These are phyloP conservation scores for Candida sonorensis DNA, from an alignment of 805 yeast species.

Conservation along the genomic window DNA sequence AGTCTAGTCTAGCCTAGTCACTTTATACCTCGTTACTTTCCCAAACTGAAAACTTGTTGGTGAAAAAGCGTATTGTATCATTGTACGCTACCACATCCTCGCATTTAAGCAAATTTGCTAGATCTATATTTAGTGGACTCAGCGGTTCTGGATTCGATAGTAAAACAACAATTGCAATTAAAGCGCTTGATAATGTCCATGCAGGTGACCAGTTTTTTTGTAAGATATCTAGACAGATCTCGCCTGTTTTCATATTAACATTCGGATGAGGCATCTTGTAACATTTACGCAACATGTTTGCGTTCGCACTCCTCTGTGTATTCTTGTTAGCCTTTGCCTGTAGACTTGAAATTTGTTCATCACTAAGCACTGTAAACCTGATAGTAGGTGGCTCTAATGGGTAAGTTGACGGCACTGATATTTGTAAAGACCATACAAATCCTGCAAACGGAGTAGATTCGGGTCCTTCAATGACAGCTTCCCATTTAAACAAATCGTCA, in stretches of 20 bases:
- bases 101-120: slow-evolving; percentile 50
- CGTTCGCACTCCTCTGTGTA: too few relatives aligned
- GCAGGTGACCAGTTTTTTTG: slow-evolving; percentile 66
- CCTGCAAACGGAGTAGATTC: slow-evolving; percentile 42
- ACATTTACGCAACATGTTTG: slow-evolving; percentile 11
- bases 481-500: slow-evolving; percentile 42
- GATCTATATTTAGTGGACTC: slow-evolving; percentile 64
- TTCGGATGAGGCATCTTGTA: slow-evolving; percentile 41
- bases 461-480: slow-evolving; percentile 45
- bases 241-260: slow-evolving; percentile 49
- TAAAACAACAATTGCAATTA: slow-evolving; percentile 52
- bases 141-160: slow-evolving; percentile 63
- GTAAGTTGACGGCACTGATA: slow-evolving; percentile 40
- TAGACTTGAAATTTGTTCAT: slow-evolving; percentile 5
- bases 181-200: slow-evolving; percentile 51
- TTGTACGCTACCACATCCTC: slow-evolving; percentile 39
- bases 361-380: slow-evolving; percentile 28
- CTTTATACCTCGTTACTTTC: too few relatives aligned
- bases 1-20: too few relatives aligned
- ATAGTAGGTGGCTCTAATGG: slow-evolving; percentile 57
- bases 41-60: slow-evolving; percentile 14
- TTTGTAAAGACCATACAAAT: slow-evolving; percentile 45
- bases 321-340: too few relatives aligned
- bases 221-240: slow-evolving; percentile 63
- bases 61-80: slow-evolving; percentile 35